A percentile compares a stretch with the other conserved stretches of the same genome.
Evolutionary conservation across 208 protist species (phyloP).

Genomic region (Wallacemonas rigidus): DNA sequence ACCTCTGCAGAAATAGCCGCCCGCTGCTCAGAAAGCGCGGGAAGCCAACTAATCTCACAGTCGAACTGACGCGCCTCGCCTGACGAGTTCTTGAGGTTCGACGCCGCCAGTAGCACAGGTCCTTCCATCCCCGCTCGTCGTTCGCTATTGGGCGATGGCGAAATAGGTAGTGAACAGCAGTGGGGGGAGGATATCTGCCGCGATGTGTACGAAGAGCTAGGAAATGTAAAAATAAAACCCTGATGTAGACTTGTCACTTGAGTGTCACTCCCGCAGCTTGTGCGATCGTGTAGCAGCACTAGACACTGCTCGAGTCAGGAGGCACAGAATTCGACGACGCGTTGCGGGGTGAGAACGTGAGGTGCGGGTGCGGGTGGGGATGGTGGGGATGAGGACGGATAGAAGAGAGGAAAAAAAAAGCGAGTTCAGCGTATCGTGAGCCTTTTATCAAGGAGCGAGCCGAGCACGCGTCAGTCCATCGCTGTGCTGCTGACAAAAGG

Average conservation of each 20-base stretch:
- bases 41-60: constrained; percentile 14
- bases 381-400: not conserved
- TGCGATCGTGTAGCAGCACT: too few relatives aligned
- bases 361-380: too few relatives aligned
- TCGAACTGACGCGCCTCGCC: constrained; percentile 7
- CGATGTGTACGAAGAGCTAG: not conserved
- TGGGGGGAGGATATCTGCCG: not conserved
- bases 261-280: too few relatives aligned
- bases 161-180: not conserved
- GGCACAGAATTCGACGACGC: too few relatives aligned
- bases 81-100: constrained; percentile 3
- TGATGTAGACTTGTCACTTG: too few relatives aligned
- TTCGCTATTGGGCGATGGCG: not conserved
- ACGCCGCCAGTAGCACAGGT: constrained; percentile 1
- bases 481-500: too few relatives aligned
- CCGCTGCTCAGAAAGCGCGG: constrained; percentile 6
- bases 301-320: too few relatives aligned
- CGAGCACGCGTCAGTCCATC: too few relatives aligned
- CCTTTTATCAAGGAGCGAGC: too few relatives aligned
- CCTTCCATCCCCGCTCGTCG: constrained; percentile 1
- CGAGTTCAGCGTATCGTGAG: too few relatives aligned
- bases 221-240: not conserved
- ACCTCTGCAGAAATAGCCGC: constrained; percentile 15
- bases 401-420: constrained; percentile 2
- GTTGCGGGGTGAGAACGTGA: too few relatives aligned